Evolutionary conservation across 331 rosid genomes (phyloP).

Genomic region (Quercus tomentella): DNA sequence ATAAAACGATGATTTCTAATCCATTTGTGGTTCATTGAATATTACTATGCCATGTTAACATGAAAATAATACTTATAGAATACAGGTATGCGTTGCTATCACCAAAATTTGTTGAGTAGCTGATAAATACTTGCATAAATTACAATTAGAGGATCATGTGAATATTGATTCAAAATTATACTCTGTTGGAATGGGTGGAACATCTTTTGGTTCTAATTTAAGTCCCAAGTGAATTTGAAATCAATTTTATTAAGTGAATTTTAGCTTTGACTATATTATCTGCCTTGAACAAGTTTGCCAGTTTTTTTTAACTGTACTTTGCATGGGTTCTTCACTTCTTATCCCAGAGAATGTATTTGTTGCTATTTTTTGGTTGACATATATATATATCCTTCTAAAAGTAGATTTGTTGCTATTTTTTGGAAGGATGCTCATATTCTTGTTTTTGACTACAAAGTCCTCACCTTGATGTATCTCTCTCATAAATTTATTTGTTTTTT

Average conservation of each 20-base stretch:
- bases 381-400: not conserved
- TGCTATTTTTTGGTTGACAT: not conserved
- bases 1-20: not conserved
- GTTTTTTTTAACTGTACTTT: not conserved
- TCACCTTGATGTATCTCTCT: constrained; percentile 19
- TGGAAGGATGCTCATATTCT: constrained; percentile 8
- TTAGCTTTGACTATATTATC: not conserved
- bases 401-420: not conserved
- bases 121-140: not conserved
- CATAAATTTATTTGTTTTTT: constrained; percentile 10
- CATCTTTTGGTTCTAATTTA: not conserved
- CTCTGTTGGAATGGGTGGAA: not conserved
- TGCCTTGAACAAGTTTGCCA: not conserved
- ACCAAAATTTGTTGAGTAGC: not conserved
- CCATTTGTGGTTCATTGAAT: not conserved
- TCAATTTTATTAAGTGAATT: not conserved
- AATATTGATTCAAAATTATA: not conserved
- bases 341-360: not conserved
- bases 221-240: not conserved
- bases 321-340: not conserved
- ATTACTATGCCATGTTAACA: not conserved
- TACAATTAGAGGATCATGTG: not conserved
- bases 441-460: not conserved
- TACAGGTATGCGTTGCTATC: not conserved
- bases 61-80: not conserved